Percentiles rank a stretch among this genome's conserved stretches.
phyloP scores from a whole-genome alignment of 2,329 filamentous ascomycete species.

The Cladobotryum protrusum region DNA sequence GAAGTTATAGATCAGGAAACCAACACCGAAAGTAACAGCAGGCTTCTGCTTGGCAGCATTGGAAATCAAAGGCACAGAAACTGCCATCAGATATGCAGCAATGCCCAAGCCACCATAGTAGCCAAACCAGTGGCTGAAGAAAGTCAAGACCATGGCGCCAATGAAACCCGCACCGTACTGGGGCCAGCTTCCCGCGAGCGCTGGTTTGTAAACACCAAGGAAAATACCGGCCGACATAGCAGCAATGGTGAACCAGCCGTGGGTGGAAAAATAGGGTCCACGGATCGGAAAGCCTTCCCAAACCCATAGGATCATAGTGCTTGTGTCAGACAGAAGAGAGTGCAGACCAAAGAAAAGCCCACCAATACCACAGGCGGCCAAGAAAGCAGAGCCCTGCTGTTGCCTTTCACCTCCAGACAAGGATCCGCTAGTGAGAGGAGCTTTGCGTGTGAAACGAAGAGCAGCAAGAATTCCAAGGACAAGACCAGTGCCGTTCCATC shows the following conservation, averaged over 20 bases:
- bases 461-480: slow-evolving; percentile 69
- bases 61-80: slow-evolving; percentile 67
- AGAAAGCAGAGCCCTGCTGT: slow-evolving; percentile 57
- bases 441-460: slow-evolving; percentile 65
- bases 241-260: slow-evolving; percentile 79
- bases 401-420: slow-evolving; percentile 21
- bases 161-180: slow-evolving; percentile 71
- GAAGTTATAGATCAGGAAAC: slow-evolving; percentile 88
- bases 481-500: slow-evolving; percentile 83
- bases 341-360: slow-evolving; percentile 86
- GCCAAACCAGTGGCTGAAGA: slow-evolving; percentile 75
- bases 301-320: slow-evolving; percentile 97
- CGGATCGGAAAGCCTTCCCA: slow-evolving; percentile 94
- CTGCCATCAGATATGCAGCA: slow-evolving; percentile 74
- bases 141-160: slow-evolving; percentile 72
- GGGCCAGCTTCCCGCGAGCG: slow-evolving; percentile 69
- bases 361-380: slow-evolving; percentile 72
- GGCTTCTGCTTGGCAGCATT: slow-evolving; percentile 73
- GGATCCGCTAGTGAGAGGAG: slow-evolving; percentile 41
- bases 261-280: slow-evolving; percentile 81
- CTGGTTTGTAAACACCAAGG: slow-evolving; percentile 67
- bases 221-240: slow-evolving; percentile 80
- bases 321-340: slow-evolving; percentile 89
- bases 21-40: slow-evolving; percentile 75
- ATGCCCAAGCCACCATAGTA: slow-evolving; percentile 77